Conservation (phyloP, 2,329 filamentous ascomycete genomes). For the Penicillium griseofulvum region DNA sequence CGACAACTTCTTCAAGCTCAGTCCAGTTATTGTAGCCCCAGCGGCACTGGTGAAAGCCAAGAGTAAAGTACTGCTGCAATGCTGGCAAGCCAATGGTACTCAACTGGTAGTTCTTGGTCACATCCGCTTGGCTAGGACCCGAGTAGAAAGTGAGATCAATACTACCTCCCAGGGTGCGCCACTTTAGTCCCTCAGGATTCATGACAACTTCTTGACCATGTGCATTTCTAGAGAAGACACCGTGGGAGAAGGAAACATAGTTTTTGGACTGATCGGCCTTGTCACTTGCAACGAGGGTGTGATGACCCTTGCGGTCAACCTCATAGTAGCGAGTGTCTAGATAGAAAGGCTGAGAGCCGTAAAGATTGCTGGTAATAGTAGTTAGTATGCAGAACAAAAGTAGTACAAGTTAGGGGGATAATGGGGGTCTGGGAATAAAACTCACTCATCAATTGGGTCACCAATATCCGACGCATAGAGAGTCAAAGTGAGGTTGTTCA, state of each 20-base stretch:
- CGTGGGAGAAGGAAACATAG: conserved; percentile 69
- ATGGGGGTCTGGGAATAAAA: not conserved
- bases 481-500: conserved; percentile 69
- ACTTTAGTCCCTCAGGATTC: conserved; percentile 63
- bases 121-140: conserved; percentile 65
- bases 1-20: conserved; percentile 58
- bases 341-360: conserved; percentile 76
- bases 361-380: conserved; percentile 56
- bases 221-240: conserved; percentile 72
- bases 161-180: conserved; percentile 70
- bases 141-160: conserved; percentile 79
- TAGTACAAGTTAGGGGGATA: not conserved
- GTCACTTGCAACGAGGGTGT: conserved; percentile 54
- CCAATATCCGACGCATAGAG: conserved; percentile 67
- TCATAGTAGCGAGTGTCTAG: conserved; percentile 75
- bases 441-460: conserved; percentile 50
- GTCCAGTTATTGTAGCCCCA: conserved; percentile 79
- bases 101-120: conserved; percentile 68
- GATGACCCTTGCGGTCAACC: conserved; percentile 48
- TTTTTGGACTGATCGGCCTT: conserved; percentile 52
- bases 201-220: conserved; percentile 74
- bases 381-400: not conserved
- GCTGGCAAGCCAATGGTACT: conserved; percentile 68
- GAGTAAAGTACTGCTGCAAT: conserved; percentile 77
- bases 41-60: conserved; percentile 80